These are phyloP conservation scores for Linaria vulgaris DNA, from an alignment of 257 asterid species.

Conservation along the genomic window DNA sequence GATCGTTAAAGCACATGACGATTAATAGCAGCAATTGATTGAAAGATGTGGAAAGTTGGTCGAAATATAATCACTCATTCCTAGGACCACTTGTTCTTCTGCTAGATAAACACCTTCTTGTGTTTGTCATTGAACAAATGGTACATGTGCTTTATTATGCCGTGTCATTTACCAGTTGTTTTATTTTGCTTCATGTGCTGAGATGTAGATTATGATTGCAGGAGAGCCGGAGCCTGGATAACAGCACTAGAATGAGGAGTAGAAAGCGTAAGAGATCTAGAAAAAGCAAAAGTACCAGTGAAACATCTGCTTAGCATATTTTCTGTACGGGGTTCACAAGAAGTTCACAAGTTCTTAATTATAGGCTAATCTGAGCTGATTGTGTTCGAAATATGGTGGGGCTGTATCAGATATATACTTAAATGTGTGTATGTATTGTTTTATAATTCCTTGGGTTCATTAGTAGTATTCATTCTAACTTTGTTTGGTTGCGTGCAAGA, in stretches of 20 bases:
- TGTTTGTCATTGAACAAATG: background rate
- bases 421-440: background rate
- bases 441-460: slow-evolving; percentile 20
- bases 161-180: background rate
- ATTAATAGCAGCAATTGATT: background rate
- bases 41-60: background rate
- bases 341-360: background rate
- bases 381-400: slow-evolving; percentile 14
- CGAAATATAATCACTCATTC: background rate
- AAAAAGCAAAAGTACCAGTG: slow-evolving; percentile 36
- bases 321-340: slow-evolving; percentile 12
- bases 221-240: slow-evolving; percentile 28
- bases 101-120: background rate
- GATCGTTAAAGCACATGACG: background rate
- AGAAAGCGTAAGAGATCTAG: slow-evolving; percentile 44
- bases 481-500: no score
- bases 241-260: slow-evolving; percentile 27
- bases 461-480: no score
- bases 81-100: slow-evolving; percentile 1
- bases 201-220: slow-evolving; percentile 25
- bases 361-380: slow-evolving; percentile 5
- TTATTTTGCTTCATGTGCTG: slow-evolving; percentile 7
- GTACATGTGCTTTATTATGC: background rate
- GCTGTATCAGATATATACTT: slow-evolving; percentile 13
- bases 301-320: slow-evolving; percentile 18